A percentile compares a stretch with the other conserved stretches of the same genome.
phyloP scores from a whole-genome alignment of 2,329 filamentous ascomycete genomes.

The Calonectria hawksworthii region DNA sequence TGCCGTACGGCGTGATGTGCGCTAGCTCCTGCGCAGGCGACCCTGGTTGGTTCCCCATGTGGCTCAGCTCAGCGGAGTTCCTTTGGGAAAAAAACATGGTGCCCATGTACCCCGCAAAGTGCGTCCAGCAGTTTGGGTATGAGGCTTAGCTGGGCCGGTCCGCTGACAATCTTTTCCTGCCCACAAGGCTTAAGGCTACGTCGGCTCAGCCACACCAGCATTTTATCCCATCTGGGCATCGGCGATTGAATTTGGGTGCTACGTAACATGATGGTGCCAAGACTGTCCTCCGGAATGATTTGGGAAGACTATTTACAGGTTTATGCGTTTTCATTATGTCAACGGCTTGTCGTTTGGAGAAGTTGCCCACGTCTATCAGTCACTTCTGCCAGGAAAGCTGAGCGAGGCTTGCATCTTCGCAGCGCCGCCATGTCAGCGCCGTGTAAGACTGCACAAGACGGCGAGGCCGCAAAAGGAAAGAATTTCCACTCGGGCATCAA shows the following conservation, averaged over 20 bases:
- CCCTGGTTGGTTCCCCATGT: not conserved
- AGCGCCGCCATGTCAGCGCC: not conserved
- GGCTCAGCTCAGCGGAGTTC: slow-evolving; percentile 5
- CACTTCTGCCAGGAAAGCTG: not conserved
- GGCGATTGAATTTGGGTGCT: not conserved
- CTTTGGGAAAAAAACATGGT: not conserved
- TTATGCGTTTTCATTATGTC: slow-evolving; percentile 4
- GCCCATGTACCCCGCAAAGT: slow-evolving; percentile 2
- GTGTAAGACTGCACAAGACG: not conserved
- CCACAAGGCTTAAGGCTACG: not conserved
- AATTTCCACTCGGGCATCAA: not conserved
- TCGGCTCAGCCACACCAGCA: not conserved
- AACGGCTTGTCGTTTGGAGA: not conserved
- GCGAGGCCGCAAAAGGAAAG: not conserved
- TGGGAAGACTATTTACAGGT: not conserved
- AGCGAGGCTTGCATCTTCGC: not conserved
- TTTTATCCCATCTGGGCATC: not conserved
- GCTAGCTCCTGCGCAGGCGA: not conserved
- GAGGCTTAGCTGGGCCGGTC: not conserved
- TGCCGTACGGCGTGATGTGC: not conserved
- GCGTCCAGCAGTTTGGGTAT: not conserved
- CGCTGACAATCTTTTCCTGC: not conserved
- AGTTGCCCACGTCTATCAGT: not conserved
- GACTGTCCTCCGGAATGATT: not conserved
- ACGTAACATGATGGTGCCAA: not conserved